Base-by-base conservation (phyloP, 768 basidiomycete species). In the Lentinula detonsa region DNA sequence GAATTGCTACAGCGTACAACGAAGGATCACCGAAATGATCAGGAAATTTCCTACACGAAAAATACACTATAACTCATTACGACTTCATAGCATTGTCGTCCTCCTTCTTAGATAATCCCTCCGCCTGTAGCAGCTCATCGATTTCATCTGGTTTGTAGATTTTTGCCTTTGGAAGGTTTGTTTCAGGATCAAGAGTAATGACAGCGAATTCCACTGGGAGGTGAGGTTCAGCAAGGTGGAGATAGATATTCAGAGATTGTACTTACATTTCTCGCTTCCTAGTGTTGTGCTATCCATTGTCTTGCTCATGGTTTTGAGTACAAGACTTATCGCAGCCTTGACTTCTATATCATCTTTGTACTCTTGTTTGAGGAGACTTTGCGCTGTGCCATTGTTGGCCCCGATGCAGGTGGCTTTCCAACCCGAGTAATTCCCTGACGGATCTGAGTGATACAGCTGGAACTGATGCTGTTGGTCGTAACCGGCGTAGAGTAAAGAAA, bases 401-500 rank as follows among this genome's bases (percentile, higher is more conserved):
- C 97, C 96, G 66, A 99, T 93, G 73, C 93, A 97, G 11, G 95
- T 97, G 46, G 96, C 97, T 75, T 98, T 98, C 90, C 95, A 98
- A 11, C 96, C 96, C 0, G 90, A 91, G 75, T 98, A 99, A 75
- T 98, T 99, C 10, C 97, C 97, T 49, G 94, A 96, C 2, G 96
- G 97, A 71, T 98, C 97, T 6, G 93, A 95, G 73, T 97, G 95
- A 78, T 98, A 99, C 23, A 99, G 85, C 72, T 99, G 97, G 83
- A 98, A 97, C 61, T 86, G 77, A 74, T 98, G 94, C 72, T 97
- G 91, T 51, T 93, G 87, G 76, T 99, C 97, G 72, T 93, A 95
- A 51, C 97, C 97, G 9, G 96, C 95, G 66, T 98, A 98, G 40
- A 99, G 84, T 48, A 99, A 79, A 40, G 96, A 97, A 21, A 98